A percentile compares a stretch with the other conserved stretches of the same genome.
Conservation (phyloP, 208 protist genomes). For the Jaenimonas drosophilae region DNA sequence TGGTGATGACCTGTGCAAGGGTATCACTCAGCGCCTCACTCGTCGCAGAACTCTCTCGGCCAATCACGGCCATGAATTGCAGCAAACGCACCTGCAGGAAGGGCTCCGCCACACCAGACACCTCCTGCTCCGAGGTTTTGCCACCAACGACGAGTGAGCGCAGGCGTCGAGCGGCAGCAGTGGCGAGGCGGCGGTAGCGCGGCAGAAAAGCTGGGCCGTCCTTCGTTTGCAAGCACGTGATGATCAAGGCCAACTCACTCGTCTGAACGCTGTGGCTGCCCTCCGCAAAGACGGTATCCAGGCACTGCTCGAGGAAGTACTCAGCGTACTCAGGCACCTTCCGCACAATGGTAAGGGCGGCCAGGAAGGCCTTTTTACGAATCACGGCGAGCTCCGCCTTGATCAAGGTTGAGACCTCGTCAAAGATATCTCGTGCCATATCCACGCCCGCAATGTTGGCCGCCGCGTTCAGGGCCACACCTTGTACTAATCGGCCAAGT, state of each 20-base stretch:
- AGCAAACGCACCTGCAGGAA: conserved; percentile 97
- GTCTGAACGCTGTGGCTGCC: conserved; percentile 74
- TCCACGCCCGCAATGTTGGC: conserved; percentile 96
- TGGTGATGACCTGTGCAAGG: conserved; percentile 96
- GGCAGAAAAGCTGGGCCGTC: conserved; percentile 32
- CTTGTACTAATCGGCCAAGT: conserved; percentile 85
- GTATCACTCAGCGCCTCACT: conserved; percentile 96
- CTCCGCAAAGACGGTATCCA: conserved; percentile 56
- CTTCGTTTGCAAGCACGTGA: conserved; percentile 70
- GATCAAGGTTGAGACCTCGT: conserved; percentile 86
- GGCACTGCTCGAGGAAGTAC: conserved; percentile 91
- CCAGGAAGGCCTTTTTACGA: conserved; percentile 92
- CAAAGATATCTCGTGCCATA: conserved; percentile 89
- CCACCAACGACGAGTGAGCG: conserved; percentile 93
- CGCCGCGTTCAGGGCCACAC: conserved; percentile 94
- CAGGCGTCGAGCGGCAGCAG: conserved; percentile 88
- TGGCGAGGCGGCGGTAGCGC: conserved; percentile 83
- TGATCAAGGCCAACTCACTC: conserved; percentile 88
- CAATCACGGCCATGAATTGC: conserved; percentile 94
- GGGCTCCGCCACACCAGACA: conserved; percentile 95
- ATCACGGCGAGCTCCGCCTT: conserved; percentile 79
- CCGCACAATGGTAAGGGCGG: conserved; percentile 80
- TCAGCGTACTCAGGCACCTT: conserved; percentile 95
- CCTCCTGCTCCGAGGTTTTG: conserved; percentile 92
- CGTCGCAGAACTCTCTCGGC: conserved; percentile 82